Conservation (phyloP, 1,284 basidiomycete genomes). For the Ceratobasidium sp. region DNA sequence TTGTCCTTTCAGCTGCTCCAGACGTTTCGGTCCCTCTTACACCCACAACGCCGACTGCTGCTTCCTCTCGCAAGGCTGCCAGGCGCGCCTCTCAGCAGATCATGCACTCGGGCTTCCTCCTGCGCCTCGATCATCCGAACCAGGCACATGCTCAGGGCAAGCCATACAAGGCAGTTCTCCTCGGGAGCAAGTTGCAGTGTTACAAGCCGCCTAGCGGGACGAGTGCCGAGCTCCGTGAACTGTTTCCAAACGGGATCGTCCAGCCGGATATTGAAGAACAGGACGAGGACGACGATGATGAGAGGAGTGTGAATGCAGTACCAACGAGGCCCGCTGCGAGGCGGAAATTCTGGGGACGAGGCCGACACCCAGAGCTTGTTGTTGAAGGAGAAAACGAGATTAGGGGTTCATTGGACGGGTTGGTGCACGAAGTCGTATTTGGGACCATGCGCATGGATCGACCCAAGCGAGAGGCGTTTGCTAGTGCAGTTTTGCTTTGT, state of each 20-base stretch:
- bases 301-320: slow-evolving; percentile 52
- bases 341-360: slow-evolving; percentile 71
- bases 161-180: slow-evolving; percentile 78
- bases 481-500: slow-evolving; percentile 6
- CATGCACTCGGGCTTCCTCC: slow-evolving; percentile 74
- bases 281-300: slow-evolving; percentile 47
- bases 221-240: slow-evolving; percentile 65
- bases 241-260: slow-evolving; percentile 65
- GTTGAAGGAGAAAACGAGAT: slow-evolving; percentile 56
- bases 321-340: not conserved
- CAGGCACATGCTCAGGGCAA: slow-evolving; percentile 63
- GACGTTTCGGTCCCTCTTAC: slow-evolving; percentile 35
- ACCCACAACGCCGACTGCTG: slow-evolving; percentile 45
- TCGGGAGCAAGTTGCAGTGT: slow-evolving; percentile 81
- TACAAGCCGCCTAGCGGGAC: slow-evolving; percentile 80
- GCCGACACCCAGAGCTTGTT: slow-evolving; percentile 73
- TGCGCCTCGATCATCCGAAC: slow-evolving; percentile 57
- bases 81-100: slow-evolving; percentile 79
- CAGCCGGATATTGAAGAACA: slow-evolving; percentile 41
- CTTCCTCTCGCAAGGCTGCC: slow-evolving; percentile 14
- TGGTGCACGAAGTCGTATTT: slow-evolving; percentile 80
- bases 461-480: slow-evolving; percentile 8
- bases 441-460: slow-evolving; percentile 63
- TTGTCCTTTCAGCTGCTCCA: slow-evolving; percentile 33
- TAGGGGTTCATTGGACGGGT: slow-evolving; percentile 74